These are phyloP conservation scores for Aspergillus cejpii DNA, from an alignment of 2,329 filamentous ascomycete genomes.

Conservation along the genomic window DNA sequence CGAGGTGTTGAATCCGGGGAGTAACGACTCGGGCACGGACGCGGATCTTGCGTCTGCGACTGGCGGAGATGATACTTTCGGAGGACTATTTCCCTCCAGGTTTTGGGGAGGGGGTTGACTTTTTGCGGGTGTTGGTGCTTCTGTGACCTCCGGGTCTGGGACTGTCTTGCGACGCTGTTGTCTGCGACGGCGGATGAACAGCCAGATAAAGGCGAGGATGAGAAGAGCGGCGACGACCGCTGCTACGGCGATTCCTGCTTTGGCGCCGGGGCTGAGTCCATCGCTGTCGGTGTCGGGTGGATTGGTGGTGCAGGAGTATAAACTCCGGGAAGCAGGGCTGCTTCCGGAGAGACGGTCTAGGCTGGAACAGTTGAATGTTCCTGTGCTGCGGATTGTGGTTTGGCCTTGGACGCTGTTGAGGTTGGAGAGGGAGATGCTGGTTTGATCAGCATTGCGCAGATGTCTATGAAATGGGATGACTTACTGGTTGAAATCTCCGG, in stretches of 20 bases:
- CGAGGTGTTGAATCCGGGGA: not conserved
- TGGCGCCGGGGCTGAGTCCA: conserved; percentile 22
- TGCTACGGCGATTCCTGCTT: conserved; percentile 31
- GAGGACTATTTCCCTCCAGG: no score
- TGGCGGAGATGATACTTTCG: no score
- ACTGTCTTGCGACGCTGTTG: not conserved
- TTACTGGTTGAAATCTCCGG: not conserved
- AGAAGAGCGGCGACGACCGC: conserved; percentile 36
- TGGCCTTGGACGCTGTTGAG: conserved; percentile 21
- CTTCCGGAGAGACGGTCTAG: conserved; percentile 10
- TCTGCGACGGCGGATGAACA: conserved; percentile 13
- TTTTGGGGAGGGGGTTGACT: no score
- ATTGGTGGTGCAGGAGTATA: conserved; percentile 19
- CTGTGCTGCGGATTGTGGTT: conserved; percentile 18
- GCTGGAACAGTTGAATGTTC: conserved; percentile 19
- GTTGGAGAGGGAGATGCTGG: conserved; percentile 21
- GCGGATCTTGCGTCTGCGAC: not conserved
- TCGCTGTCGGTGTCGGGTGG: not conserved
- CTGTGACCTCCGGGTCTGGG: not conserved
- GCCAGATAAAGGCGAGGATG: conserved; percentile 16
- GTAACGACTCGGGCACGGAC: no score
- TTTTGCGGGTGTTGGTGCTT: no score
- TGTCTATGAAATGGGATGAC: not conserved
- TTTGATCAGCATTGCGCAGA: not conserved
- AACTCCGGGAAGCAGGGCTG: conserved; percentile 12